Evolutionary conservation across 2,329 filamentous ascomycete species (phyloP).

Genomic region (Colletotrichum tamarilloi): DNA sequence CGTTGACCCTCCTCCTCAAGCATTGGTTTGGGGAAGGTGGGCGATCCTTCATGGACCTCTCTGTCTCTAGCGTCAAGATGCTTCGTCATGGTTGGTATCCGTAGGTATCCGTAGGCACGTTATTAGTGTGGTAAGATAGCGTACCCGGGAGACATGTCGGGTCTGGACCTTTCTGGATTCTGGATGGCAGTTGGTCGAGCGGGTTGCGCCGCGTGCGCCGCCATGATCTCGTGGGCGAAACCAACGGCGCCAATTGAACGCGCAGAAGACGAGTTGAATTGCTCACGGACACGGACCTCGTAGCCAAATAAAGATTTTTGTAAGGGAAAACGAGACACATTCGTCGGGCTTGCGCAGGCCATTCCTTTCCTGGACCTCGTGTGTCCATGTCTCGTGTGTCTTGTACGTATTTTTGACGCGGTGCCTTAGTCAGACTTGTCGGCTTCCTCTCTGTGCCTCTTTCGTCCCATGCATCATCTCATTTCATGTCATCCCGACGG

Average conservation of each 20-base stretch:
- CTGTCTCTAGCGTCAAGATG: neutral
- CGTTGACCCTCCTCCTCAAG: neutral
- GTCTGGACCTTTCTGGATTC: neutral
- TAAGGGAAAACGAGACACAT: neutral
- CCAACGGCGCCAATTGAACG: conserved; percentile 26
- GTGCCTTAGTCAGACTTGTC: conserved; percentile 12
- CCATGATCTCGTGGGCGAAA: conserved; percentile 30
- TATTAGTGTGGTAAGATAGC: too few species aligned
- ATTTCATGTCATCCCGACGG: conserved; percentile 19
- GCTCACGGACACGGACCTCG: conserved; percentile 15
- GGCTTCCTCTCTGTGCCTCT: neutral
- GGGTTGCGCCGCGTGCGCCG: conserved; percentile 16
- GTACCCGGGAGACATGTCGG: neutral
- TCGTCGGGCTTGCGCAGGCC: neutral
- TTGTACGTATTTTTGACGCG: neutral
- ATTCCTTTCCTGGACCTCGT: neutral
- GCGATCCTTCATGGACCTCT: neutral
- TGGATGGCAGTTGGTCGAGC: neutral
- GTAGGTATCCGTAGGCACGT: neutral
- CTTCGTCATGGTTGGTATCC: neutral
- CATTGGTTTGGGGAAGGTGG: neutral
- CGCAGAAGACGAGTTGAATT: neutral
- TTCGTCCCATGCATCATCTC: conserved; percentile 21
- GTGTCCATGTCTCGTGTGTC: neutral
- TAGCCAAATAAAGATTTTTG: neutral